Base-by-base conservation (phyloP, 768 basidiomycete species). In the Albatrellus ellisii region DNA sequence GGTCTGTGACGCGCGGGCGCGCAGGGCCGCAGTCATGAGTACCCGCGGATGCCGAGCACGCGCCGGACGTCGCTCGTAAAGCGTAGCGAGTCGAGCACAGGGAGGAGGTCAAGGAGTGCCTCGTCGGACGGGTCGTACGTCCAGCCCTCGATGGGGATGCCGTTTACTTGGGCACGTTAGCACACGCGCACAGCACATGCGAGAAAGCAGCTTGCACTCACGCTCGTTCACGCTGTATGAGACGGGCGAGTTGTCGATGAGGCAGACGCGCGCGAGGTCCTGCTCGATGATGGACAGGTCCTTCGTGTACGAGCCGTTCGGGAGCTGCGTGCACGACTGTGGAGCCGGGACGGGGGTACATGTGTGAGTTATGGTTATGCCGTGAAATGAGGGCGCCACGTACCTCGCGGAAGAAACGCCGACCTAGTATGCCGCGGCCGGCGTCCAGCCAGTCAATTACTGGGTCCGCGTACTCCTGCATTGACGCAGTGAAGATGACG, bases 381-480 rank as follows among this genome's bases (percentile, higher is more conserved):
- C 18, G 35, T 12, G 17, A 7, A 22, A 21, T 21, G 25, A 36
- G 35, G 18, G 18, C 29, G 38, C 8, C 52, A 72, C 85, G 44
- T 41, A 85, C 86, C 67, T 95, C 90, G 47, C 95, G 77, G 63
- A 98, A 99, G 48, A 95, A 68, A 26, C 91, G 77, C 47, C 85
- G 82, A 2, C 70, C 75, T 26, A 99, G 74, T 44, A 98, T 86
- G 14, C 91, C 92, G 34, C 89, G 75, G 3, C 91, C 89, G 42
- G 82, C 89, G 57, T 99, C 95, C 41, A 99, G 66, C 95, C 95
- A 99, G 62, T 99, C 95, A 51, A 99, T 99, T 22, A 99, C 92
- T 0, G 95, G 95, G 66, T 99, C 95, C 47, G 95, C 95, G 59
- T 99, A 99, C 62, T 99, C 95, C 56, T 91, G 85, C 87, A 99